phyloP scores from a whole-genome alignment of 257 asterid genomes.

The Phtheirospermum japonicum region DNA sequence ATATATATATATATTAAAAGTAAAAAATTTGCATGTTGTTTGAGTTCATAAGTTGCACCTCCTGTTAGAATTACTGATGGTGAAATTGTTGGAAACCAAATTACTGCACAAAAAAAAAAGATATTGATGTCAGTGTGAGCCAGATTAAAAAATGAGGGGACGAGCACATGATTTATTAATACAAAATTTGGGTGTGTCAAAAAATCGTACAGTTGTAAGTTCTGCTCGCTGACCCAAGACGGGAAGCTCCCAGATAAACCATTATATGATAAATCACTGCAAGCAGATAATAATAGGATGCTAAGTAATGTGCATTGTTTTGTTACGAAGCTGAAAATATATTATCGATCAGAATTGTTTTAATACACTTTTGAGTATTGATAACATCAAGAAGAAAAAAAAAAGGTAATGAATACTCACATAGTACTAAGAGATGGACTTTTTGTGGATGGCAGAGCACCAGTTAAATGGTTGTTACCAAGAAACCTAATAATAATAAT shows the following conservation, averaged over 20 bases:
- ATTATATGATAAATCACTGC: slow-evolving; percentile 81
- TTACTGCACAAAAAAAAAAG: slow-evolving; percentile 38
- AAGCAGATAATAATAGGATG: no score
- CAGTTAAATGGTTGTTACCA: slow-evolving; percentile 68
- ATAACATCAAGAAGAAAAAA: no score
- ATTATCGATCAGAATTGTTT: no score
- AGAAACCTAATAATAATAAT: no score
- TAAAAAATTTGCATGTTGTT: no score
- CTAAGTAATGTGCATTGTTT: no score
- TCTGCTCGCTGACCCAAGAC: slow-evolving; percentile 53
- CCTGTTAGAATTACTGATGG: slow-evolving; percentile 36
- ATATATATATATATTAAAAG: not conserved
- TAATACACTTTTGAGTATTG: no score
- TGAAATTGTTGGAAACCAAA: slow-evolving; percentile 72
- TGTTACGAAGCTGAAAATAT: no score
- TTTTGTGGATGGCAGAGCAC: slow-evolving; percentile 52
- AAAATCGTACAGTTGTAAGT: slow-evolving; percentile 43
- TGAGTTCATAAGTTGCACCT: slow-evolving; percentile 55
- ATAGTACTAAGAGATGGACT: slow-evolving; percentile 42
- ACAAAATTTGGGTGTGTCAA: no score
- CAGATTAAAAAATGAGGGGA: no score
- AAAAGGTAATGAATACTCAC: slow-evolving; percentile 55
- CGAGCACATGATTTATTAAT: no score
- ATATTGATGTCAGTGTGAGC: no score
- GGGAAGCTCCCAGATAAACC: slow-evolving; percentile 71